Base-by-base conservation (phyloP, 345 rosid species). In the Eucalyptus cloeziana region DNA sequence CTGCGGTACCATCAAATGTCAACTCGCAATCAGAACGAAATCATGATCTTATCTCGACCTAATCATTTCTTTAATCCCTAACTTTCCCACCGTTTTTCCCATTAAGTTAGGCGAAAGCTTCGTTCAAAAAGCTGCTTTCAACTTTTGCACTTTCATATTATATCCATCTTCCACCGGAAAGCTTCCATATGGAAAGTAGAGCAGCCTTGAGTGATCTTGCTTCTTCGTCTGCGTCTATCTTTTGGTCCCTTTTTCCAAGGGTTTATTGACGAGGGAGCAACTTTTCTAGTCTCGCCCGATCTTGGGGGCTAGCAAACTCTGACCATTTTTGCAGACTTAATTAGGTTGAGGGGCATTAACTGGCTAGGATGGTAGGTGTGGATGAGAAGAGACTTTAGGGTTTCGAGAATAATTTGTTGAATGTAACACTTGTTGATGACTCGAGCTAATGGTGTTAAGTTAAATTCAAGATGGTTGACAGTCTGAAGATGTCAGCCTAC, bases 61-160 rank as follows among this genome's bases (percentile, higher is more conserved):
- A 15, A 45, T 31, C 76, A 27, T 56, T 33, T 81, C 27, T 52
- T 60, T 52, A 88, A 45, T 88, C 91, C 89, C 90, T 89, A 54
- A 67, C 85, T 11, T 58, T 13, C 33, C 40, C 33, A 58, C 79
- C 24, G 44, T 15, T 44, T 64, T n/a, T 54, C 49, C 45, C 47
- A 40, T n/a, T 5, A 60, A 79, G 93, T 91, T 91, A 89, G 92
- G 93, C 91, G 79, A 64, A 86, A 37, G 14, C 24, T 40, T 22
- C 7, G 13, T 76, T 21, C 25, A 11, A 76, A 33, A 92, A 89
- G 90, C 87, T 27, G 25, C 88, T 47, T 85, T 90, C 21, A 12
- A 6, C 60, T 80, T 80, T 22, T 10, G 8, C 37, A 30, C 49
- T 49, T 49, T 31, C 76, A 85, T 56, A 31, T 31, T 76, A 21